Evolutionary conservation across 1,284 basidiomycete genomes (phyloP).

Genomic region (Cutaneotrichosporon mucoides): DNA sequence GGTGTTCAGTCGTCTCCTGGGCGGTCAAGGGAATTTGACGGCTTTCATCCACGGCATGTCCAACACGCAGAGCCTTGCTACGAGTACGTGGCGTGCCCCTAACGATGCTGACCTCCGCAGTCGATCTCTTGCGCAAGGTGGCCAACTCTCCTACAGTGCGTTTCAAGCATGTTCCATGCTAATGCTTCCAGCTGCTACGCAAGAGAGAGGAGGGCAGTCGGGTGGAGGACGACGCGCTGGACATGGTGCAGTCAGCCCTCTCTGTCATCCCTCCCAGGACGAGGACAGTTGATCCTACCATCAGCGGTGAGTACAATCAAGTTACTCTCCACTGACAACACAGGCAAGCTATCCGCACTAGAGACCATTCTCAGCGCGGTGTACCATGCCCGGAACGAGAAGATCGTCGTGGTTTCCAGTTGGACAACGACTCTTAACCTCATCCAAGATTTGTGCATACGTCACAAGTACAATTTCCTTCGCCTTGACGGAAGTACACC

Average conservation of each 20-base stretch:
- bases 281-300: constrained; percentile 3
- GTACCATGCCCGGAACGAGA: constrained; percentile 71
- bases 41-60: constrained; percentile 63
- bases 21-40: constrained; percentile 56
- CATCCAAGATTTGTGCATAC: constrained; percentile 78
- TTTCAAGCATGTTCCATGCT: not conserved
- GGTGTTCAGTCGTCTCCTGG: constrained; percentile 62
- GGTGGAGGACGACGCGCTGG: constrained; percentile 51
- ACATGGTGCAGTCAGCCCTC: constrained; percentile 60
- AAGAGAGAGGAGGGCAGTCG: constrained; percentile 56
- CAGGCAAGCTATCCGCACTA: constrained; percentile 74
- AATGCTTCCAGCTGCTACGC: constrained; percentile 58
- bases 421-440: constrained; percentile 89
- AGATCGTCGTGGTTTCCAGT: constrained; percentile 86
- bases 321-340: not conserved
- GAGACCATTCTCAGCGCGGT: constrained; percentile 67
- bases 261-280: not conserved
- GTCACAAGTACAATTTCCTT: constrained; percentile 69
- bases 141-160: constrained; percentile 78
- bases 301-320: constrained; percentile 12
- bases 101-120: constrained; percentile 15
- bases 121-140: constrained; percentile 68
- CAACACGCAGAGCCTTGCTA: constrained; percentile 72
- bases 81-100: constrained; percentile 56
- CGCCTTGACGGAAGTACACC: constrained; percentile 87